Conservation (phyloP, 805 yeast species). For the Zygoascus tannicola region DNA sequence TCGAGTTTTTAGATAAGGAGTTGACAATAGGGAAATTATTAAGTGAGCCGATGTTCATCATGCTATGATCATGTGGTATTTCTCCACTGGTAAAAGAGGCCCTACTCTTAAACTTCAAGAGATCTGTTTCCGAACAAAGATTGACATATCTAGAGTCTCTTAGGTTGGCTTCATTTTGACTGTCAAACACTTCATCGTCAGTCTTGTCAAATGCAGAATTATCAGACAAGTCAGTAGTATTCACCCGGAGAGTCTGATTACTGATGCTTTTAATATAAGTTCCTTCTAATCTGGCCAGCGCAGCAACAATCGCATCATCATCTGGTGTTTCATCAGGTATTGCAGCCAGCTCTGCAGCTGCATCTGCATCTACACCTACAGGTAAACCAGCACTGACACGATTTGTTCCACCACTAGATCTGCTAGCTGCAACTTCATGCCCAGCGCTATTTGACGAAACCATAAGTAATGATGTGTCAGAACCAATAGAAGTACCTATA, state of each 20-base stretch:
- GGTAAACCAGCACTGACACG: background rate
- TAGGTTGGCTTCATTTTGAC: background rate
- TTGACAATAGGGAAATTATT: slow-evolving; percentile 1
- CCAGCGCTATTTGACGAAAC: background rate
- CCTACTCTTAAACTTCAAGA: slow-evolving; percentile 1
- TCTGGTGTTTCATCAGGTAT: slow-evolving; percentile 70
- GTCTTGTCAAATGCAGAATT: background rate
- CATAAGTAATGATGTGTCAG: background rate
- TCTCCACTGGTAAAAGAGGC: background rate
- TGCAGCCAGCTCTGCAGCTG: slow-evolving; percentile 9
- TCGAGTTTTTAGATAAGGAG: slow-evolving; percentile 8
- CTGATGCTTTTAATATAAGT: slow-evolving; percentile 21
- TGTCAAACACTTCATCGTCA: background rate
- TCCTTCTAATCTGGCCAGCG: slow-evolving; percentile 75
- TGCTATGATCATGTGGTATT: background rate
- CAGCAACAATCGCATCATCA: slow-evolving; percentile 63
- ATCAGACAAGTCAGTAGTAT: background rate
- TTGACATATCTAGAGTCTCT: slow-evolving; percentile 1
- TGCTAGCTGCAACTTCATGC: background rate
- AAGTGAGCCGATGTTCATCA: slow-evolving; percentile 1
- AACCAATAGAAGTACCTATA: slow-evolving; percentile 1
- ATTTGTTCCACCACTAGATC: background rate
- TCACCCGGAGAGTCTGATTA: background rate
- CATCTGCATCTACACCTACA: slow-evolving; percentile 6
- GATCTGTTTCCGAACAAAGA: slow-evolving; percentile 3